Percentiles rank a stretch among this genome's conserved stretches.
phyloP scores from a whole-genome alignment of 2,329 filamentous ascomycete genomes.

The Aspergillus quadrilineatus region DNA sequence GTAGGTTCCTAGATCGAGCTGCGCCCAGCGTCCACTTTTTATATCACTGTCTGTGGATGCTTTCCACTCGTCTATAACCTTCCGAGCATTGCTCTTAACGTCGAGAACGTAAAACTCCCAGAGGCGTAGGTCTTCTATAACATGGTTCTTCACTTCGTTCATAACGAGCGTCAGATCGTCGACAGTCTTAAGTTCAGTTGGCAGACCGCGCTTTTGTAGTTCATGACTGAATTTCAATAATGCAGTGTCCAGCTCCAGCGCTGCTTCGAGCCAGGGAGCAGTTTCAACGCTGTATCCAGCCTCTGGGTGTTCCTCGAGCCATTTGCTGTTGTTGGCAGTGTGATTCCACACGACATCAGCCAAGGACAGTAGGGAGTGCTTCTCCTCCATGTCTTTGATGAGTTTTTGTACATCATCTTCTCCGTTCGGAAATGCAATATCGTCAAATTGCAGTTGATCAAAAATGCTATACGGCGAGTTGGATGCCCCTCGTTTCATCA shows the following conservation, averaged over 20 bases:
- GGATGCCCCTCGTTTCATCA: constrained; percentile 83
- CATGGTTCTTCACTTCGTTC: constrained; percentile 76
- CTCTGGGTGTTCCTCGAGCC: constrained; percentile 92
- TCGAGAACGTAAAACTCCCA: constrained; percentile 95
- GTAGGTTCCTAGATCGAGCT: constrained; percentile 47
- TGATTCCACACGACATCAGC: constrained; percentile 99
- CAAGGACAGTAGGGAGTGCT: constrained; percentile 80
- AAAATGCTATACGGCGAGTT: constrained; percentile 98
- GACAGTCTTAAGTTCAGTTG: constrained; percentile 66
- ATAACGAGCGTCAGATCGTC: constrained; percentile 79
- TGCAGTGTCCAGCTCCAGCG: constrained; percentile 73
- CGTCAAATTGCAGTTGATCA: constrained; percentile 86
- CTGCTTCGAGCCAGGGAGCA: constrained; percentile 68
- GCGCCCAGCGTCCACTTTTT: constrained; percentile 16
- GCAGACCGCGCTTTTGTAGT: constrained; percentile 68
- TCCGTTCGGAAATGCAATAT: constrained; percentile 75
- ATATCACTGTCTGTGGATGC: constrained; percentile 36
- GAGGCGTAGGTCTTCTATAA: constrained; percentile 72
- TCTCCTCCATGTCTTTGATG: constrained; percentile 76
- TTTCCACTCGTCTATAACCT: constrained; percentile 70
- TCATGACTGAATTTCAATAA: constrained; percentile 65
- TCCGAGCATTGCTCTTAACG: constrained; percentile 68
- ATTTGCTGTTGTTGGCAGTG: constrained; percentile 91
- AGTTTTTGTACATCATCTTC: constrained; percentile 77
- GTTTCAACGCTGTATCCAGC: constrained; percentile 92